Base-by-base conservation (phyloP, 1,284 basidiomycete species). In the Erythrobasidium hasegawianum region DNA sequence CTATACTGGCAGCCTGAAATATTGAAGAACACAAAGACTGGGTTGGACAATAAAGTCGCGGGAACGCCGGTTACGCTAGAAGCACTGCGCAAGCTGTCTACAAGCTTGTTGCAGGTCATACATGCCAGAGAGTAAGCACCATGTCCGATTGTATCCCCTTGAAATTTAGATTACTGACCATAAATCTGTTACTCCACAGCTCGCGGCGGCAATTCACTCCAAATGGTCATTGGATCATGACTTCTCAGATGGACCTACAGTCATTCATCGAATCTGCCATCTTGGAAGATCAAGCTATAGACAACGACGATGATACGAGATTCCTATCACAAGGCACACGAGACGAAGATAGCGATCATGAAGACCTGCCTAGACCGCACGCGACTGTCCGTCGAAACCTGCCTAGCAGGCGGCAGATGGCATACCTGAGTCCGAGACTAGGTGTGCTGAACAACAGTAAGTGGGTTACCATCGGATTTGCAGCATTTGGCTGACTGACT, bases 181-280 rank as follows among this genome's bases (percentile, higher is more conserved):
- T 11, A 11, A 11, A n/a, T n/a, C 14, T 47, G 43, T 14, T 16
- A 40, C 56, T 33, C 54, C 68, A 2, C 71, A 93, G 91, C 74
- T 93, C 91, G 29, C 80, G 92, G 33, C 82, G 86, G 64, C 83
- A 85, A 0, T 96, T 96, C 77, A 86, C 88, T 18, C 85, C 87
- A 0, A 79, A 82, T 7, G 87, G 86, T 50, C 90, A 94, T 73
- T 98, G 95, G 95, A 84, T 93, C 24, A 87, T 95, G 83, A 78
- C 79, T 0, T 75, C 75, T 20, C 74, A 79, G 45, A 81, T 89
- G 16, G 90, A 97, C 74, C 82, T 96, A 72, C 78, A 81, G n/a
- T 86, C 86, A 0, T 98, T 98, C 76, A 82, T 96, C 20, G 87
- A 94, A 71, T 92, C 91, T 1, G 95, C 91, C 4, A 82, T 96